These are phyloP conservation scores for Penicillium longicatenatum DNA, from an alignment of 495 filamentous ascomycete genomes.

Conservation along the genomic window DNA sequence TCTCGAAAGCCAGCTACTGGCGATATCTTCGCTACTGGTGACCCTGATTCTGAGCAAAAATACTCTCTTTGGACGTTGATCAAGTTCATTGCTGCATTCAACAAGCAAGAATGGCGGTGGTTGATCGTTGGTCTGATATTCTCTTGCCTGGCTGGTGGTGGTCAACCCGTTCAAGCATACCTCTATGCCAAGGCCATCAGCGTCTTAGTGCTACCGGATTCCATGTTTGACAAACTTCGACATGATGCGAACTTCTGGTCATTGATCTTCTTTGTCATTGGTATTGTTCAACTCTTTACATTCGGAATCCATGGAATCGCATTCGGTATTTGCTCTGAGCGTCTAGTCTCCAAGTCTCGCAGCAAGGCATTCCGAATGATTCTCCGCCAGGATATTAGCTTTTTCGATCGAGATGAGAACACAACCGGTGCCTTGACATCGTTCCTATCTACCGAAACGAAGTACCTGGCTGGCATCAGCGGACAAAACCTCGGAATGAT, in stretches of 20 bases:
- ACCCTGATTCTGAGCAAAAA: not conserved
- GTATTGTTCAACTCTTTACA: constrained; percentile 1
- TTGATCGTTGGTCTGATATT: not conserved
- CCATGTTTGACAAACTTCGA: constrained; percentile 18
- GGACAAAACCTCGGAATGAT: constrained; percentile 13
- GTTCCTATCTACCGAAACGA: constrained; percentile 58
- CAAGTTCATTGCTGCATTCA: constrained; percentile 5
- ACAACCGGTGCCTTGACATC: constrained; percentile 52
- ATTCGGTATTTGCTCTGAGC: constrained; percentile 3
- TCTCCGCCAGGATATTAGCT: constrained; percentile 55
- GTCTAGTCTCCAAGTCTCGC: constrained; percentile 5
- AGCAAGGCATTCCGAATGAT: constrained; percentile 41
- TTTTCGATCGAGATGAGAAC: constrained; percentile 55
- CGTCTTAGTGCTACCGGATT: constrained; percentile 38
- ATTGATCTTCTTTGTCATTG: constrained; percentile 65
- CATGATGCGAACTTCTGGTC: constrained; percentile 60
- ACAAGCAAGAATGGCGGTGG: constrained; percentile 24
- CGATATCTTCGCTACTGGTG: not conserved
- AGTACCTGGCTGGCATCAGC: constrained; percentile 59
- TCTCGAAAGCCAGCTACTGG: not conserved
- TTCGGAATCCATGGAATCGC: not conserved
- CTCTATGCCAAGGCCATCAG: constrained; percentile 36
- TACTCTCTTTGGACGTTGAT: not conserved
- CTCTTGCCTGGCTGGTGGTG: constrained; percentile 38
- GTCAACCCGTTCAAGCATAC: constrained; percentile 33